phyloP scores from a whole-genome alignment of 352 stramenopile genomes.

The Saprolegnia diclina region DNA sequence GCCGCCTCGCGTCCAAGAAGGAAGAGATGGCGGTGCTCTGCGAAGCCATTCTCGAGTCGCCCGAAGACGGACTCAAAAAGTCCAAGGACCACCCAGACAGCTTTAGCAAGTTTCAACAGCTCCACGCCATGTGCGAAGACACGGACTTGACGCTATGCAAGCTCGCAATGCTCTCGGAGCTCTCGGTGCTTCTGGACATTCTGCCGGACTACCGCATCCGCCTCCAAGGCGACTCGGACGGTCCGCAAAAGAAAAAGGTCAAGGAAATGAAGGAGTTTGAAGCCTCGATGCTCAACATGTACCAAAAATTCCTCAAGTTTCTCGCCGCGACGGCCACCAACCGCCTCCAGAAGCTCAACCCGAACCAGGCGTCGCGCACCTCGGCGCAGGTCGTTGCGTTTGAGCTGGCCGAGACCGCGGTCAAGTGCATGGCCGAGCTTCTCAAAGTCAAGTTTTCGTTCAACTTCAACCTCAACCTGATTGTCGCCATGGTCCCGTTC shows the following conservation, averaged over 20 bases:
- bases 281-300: constrained; percentile 63
- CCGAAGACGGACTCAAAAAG: constrained; percentile 83
- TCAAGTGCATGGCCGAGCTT: constrained; percentile 69
- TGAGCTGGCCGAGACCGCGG: constrained; percentile 57
- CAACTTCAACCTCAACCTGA: constrained; percentile 83
- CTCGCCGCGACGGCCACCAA: constrained; percentile 56
- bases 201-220: constrained; percentile 94
- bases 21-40: constrained; percentile 84
- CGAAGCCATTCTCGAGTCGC: constrained; percentile 82
- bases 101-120: constrained; percentile 73
- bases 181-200: constrained; percentile 95
- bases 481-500: constrained; percentile 74
- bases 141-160: constrained; percentile 70
- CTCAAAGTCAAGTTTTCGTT: constrained; percentile 81
- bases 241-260: constrained; percentile 76
- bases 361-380: constrained; percentile 34
- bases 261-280: constrained; percentile 84
- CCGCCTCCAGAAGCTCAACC: constrained; percentile 50
- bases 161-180: constrained; percentile 87
- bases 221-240: constrained; percentile 52
- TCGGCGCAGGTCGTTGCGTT: constrained; percentile 39
- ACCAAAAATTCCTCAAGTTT: constrained; percentile 79
- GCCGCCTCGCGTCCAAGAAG: constrained; percentile 76
- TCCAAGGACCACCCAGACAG: constrained; percentile 76
- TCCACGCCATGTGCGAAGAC: constrained; percentile 64